Evolutionary conservation across 352 stramenopile genomes (phyloP), one percentile per base, ranked within the genome.

Genomic region (Globisporangium apiculatum): DNA sequence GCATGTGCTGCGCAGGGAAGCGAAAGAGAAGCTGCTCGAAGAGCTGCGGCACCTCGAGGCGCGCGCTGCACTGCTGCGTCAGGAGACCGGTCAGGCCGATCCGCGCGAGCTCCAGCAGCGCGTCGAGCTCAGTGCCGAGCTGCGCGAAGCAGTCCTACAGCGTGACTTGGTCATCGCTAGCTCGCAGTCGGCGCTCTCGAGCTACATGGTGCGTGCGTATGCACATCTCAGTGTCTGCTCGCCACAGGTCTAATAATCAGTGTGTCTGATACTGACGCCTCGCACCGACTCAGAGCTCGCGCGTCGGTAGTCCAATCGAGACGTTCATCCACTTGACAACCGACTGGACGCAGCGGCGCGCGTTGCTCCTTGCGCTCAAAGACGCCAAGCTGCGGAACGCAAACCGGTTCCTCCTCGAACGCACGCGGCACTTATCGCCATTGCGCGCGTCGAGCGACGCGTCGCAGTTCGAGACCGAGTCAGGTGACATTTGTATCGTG

Each of bases 401-500:
- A 0, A 57, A 61, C 15, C 63, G 60, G 3, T 83, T 77, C 53
- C 55, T 79, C 31, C 47, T 67, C 10, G 67, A 81, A 51, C 66
- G 69, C 31, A 68, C 51, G 5, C 51, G 31, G 0, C 59, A 65
- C 7, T 18, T 83, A 41, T 64, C 65, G 35, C 64, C 61, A 1
- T 66, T 61, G 12, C 31, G 58, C 0, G 58, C 67, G 14, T 80
- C 67, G 45, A 69, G 67, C 53, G 62, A 79, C 36, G 64, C 75
- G 51, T 68, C 79, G 55, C 61, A 68, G 5, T 86, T 78, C 54
- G 70, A 75, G 43, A 75, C 73, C 0, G 18, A 55, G 0, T 58
- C 71, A 5, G 68, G 77, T 37, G 73, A 87, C 38, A 71, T 66
- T 15, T 83, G 73, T 55, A 69, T 65, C 17, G 57, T 75, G 3